phyloP scores from a whole-genome alignment of 306 rosid species.

The Prunus dulcis region DNA sequence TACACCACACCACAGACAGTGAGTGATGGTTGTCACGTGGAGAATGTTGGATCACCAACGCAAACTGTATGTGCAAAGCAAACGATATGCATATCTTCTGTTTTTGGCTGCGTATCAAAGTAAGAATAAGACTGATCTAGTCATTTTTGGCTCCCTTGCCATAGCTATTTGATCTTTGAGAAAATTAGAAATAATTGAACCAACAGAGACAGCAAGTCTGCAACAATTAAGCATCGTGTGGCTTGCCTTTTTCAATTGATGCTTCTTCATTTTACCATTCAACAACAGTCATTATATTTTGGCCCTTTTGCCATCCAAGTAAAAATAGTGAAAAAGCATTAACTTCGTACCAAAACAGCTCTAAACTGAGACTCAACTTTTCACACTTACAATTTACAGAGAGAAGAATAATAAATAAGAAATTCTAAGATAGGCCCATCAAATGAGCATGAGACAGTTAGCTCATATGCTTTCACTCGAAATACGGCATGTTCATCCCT shows the following conservation, averaged over 20 bases:
- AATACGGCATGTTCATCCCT: no score
- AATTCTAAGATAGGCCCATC: background rate
- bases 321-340: background rate
- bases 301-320: background rate
- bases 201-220: background rate
- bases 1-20: background rate
- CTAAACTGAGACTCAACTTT: background rate
- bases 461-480: background rate
- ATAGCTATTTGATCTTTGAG: no score
- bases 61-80: background rate
- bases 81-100: background rate
- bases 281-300: background rate
- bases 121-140: background rate
- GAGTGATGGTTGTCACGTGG: background rate
- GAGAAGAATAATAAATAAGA: background rate
- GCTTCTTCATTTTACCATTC: background rate
- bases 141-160: background rate
- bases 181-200: background rate
- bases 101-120: background rate
- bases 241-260: no score
- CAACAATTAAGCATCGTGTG: no score
- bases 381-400: conserved; percentile 2
- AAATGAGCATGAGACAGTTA: background rate
- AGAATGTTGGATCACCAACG: background rate
- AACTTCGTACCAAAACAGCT: background rate